Base-by-base conservation (phyloP, 2,329 filamentous ascomycete genomes). In the Diaporthe sp. region DNA sequence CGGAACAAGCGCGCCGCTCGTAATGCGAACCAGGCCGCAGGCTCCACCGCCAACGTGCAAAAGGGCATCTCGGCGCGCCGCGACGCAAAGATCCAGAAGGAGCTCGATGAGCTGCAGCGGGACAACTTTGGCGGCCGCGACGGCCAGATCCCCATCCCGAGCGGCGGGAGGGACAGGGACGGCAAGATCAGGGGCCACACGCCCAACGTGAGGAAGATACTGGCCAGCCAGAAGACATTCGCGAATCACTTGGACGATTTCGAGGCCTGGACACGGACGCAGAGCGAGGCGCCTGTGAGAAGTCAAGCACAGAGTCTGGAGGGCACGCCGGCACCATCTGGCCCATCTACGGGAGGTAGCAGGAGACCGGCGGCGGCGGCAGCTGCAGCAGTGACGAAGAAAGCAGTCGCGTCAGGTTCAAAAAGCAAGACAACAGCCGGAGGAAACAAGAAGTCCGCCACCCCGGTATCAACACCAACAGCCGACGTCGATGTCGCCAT, bases 211-310 rank as follows among this genome's bases (percentile, higher is more conserved):
- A 91, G 94, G 78, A 93, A 92, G 84, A 95, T 97, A 76, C 86
- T 97, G 73, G 91, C 92, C 77, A 95, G 92, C 35, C 93, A 95
- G 81, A 95, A 96, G 85, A 95, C 93, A 4, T 96, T 96, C 82
- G 91, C 91, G 76, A 95, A 97, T 84, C 92, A 96, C 82, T 88
- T 96, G 61, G 93, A 94, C 78, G 94, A 97, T 82, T 95, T 93
- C 82, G 89, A 94, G 78, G 94, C 94, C 12, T 76, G 72, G 75
- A 69, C 40, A 1, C 28, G 75, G 45, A 85, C 91, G 78, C 86
- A 85, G 40, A 82, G 83, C 66, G 73, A 67, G 60, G 73, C 67
- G 10, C 73, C 67, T 28, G 85, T 85, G 72, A 82, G 80, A 80
- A 81, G 33, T 77, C 79, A 25, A 74, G 80, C 19, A 73, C 80